Base-by-base conservation (phyloP, 805 yeast genomes). In the Maudiozyma bulderi region DNA sequence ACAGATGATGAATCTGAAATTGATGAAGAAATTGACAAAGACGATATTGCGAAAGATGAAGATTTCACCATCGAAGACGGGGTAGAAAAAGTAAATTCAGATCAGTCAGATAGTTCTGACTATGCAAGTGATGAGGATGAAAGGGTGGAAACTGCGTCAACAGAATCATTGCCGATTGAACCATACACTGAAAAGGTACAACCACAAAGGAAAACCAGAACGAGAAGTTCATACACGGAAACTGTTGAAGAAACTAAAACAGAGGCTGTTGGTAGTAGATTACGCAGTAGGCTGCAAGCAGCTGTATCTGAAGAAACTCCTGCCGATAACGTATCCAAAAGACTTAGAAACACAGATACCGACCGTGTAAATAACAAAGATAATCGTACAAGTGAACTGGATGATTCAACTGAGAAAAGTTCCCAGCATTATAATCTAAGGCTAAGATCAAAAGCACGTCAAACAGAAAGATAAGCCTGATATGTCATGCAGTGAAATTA, bases 381-480 rank as follows among this genome's bases (percentile, higher is more conserved):
- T n/a, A n/a, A n/a, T 35, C 14, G 14, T 35, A 35, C 14, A 7
- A 9, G 15, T 35, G 15, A 14, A n/a, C 15, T 35, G 6, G 61
- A 56, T 34, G 51, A 56, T 20, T 20, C 26, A 20, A 20, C 26
- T 40, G 67, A 62, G 15, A 61, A 57, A 39, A 50, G 67, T 38
- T 62, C 68, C 1, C 54, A 57, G 4, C 65, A 62, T 47, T 64
- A 64, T 50, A 64, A 64, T 50, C 47, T 64, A 33, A 56, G 68
- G 14, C 63, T 66, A 6, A 61, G 58, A 52, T 64, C 68, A 5
- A 62, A 63, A 47, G 51, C 62, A 11, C 59, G 60, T 43, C 43
- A 47, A 5, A 52, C 57, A 6, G 38, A 44, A 32, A 40, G 50
- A 35, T 35, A 35, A 35, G 13, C 6, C 9, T 13, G 14, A 35